Evolutionary conservation across 2,329 filamentous ascomycete species (phyloP), one percentile per base, ranked within the genome.

Genomic region (Fusarium redolens): DNA sequence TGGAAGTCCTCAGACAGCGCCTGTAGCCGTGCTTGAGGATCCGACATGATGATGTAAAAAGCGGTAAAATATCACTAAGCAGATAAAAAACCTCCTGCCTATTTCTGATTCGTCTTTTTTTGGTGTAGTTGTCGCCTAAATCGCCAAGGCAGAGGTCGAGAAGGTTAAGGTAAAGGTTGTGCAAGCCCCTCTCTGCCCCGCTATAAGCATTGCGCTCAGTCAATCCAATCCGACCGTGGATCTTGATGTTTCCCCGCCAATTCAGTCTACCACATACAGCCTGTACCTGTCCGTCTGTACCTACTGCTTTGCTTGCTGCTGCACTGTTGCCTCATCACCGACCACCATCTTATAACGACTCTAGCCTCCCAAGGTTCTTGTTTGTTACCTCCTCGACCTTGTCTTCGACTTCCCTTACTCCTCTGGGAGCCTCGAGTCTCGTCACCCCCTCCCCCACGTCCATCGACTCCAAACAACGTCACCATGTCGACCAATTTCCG

Each of bases 401-500:
- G 30, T n/a, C 43, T 25, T 65, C 45, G 43, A 33, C 38, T 45
- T 43, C 57, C 31, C 33, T 25, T 50, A 47, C 7, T 33, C 30
- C 52, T 54, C 57, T 35, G 52, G 48, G 56, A 45, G n/a, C 56
- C 40, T 57, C 37, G 28, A 68, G 33, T 28, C 50, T 25, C 50
- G 33, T 38, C 33, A 38, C 58, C 54, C 68, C 61, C 61, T 61
- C 69, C 68, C 68, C 65, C 73, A 55, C 75, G 62, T 65, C 62
- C 65, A 61, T 61, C 55, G 57, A 64, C 56, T 48, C 52, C 58
- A 43, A 37, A 35, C 47, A 65, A 68, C 69, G 70, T 79, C 84
- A 86, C 79, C 78, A 98, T 98, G 95, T 97, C 95, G 73, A 97
- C 94, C 83, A 96, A 99, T 86, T 99, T 98, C 82, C 91, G 98